phyloP scores from a whole-genome alignment of 768 basidiomycete genomes.

The Epithele typhae region DNA sequence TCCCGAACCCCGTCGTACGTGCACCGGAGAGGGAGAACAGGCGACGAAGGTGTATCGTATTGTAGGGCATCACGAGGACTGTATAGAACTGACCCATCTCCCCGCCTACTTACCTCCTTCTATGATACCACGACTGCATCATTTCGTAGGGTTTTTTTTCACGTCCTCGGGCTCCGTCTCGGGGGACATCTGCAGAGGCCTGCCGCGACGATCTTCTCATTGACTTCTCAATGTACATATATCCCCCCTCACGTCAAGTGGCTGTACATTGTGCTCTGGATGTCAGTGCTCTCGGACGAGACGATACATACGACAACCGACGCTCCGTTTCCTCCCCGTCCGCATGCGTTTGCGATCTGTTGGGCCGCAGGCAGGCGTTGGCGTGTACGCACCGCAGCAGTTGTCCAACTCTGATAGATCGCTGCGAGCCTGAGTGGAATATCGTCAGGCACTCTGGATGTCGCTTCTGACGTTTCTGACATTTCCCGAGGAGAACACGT shows the following conservation, averaged over 20 bases:
- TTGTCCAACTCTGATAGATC: too few relatives aligned
- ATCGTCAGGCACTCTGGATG: too few relatives aligned
- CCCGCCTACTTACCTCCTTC: slow-evolving; percentile 57
- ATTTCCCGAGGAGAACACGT: too few relatives aligned
- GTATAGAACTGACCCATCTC: slow-evolving; percentile 56
- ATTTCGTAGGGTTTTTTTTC: slow-evolving; percentile 25
- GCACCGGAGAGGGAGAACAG: slow-evolving; percentile 36
- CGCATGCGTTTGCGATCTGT: too few relatives aligned
- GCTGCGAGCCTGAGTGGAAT: too few relatives aligned
- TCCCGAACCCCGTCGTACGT: slow-evolving; percentile 21
- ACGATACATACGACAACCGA: too few relatives aligned
- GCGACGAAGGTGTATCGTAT: slow-evolving; percentile 69
- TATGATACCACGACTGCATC: slow-evolving; percentile 71
- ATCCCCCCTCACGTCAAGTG: slow-evolving; percentile 13
- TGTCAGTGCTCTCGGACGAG: too few relatives aligned
- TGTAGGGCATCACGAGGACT: slow-evolving; percentile 71
- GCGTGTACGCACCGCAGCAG: too few relatives aligned
- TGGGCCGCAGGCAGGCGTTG: too few relatives aligned
- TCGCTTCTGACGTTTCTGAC: too few relatives aligned
- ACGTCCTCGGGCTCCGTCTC: slow-evolving; percentile 22
- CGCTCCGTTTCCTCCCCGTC: too few relatives aligned
- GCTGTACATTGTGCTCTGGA: slow-evolving; percentile 18
- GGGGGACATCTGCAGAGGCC: slow-evolving; percentile 14
- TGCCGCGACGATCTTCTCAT: slow-evolving; percentile 13
- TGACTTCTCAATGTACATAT: slow-evolving; percentile 27